Evolutionary conservation across 2,329 filamentous ascomycete genomes (phyloP), one percentile per base, ranked within the genome.

Genomic region (Penicillium sp.): DNA sequence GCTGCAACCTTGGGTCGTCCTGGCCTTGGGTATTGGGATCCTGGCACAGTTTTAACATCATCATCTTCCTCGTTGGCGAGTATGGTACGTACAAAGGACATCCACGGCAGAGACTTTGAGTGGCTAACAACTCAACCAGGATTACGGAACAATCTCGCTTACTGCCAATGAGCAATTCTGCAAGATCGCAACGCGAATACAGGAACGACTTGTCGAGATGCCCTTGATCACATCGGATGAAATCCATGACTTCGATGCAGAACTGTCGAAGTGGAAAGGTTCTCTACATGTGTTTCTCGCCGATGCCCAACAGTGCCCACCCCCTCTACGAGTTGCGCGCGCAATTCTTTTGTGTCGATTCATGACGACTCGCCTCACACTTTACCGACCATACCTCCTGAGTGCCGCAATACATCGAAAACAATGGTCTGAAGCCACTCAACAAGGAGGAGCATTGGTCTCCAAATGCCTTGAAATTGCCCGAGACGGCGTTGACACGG

Each of bases 301-400:
- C 44, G 44, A 26, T 17, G 44, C 44, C 15, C 44, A 45, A 45
- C 44, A 45, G 22, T 45, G 44, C 44, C 44, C 44, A 24, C 44
- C 24, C 2, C 44, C 4, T 45, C 44, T 45, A 13, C 44, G 44
- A 17, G 44, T 45, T 26, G 44, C 44, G 6, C 44, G 22, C 5
- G 22, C 44, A 45, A 17, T 45, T 22, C 22, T 45, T 3, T 26
- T 24, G 12, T 45, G 44, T 45, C 44, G 44, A 45, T 45, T 45
- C 44, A 45, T 45, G 44, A 45, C 44, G 22, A 45, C 44, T 2
- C 44, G 44, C 1, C 44, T 45, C 2, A 45, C 22, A 6, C 44
- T 45, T 17, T 45, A 45, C 22, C 22, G 44, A 26, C 44, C 44
- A 15, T 45, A 26, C 44, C 8, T 26, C 15, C 17, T 45, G 13